Evolutionary conservation across 2,329 filamentous ascomycete genomes (phyloP), one percentile per base, ranked within the genome.

Genomic region (Ascochyta pisi): DNA sequence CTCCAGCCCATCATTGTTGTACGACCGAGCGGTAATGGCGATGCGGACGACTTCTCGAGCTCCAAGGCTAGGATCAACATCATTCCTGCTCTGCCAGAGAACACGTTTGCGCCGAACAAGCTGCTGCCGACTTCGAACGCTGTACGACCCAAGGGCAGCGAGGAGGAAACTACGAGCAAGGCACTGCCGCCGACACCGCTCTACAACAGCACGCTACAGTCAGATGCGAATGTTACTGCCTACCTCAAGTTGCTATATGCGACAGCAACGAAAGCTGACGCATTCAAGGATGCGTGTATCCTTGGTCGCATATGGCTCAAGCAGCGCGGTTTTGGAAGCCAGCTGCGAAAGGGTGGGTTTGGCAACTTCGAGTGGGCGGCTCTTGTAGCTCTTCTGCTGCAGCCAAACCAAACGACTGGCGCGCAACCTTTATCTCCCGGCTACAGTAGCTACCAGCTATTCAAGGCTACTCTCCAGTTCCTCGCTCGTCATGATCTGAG

Each of bases 391-490:
- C 80, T 96, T 13, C 79, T 98, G 2, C 81, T 98, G 38, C 87
- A 92, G 73, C 86, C 85, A n/a, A 91, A 91, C 24, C 89, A 88
- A 6, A 84, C 86, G 6, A 88, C 88, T 57, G 89, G 90, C 2
- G 84, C 87, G 61, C 83, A 89, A 2, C 78, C 91, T 6, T 82
- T 98, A 15, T 92, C 92, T 6, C 82, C 86, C 5, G 91, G 91
- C 7, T 89, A 96, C 67, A 96, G 90, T 78, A 90, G 89, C 75
- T 95, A 94, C 23, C 94, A 98, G 75, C 83, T 98, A 40, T 97
- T 99, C 83, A 98, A 97, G 76, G 93, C 92, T 3, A 87, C 89
- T 1, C 79, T 99, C n/a, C 94, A 97, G 71, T 95, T 94, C 64
- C 79, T 99, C 16, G 87, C 89, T 1, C 84, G 85, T 1, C 88